A percentile compares a stretch with the other conserved stretches of the same genome.
These are phyloP conservation scores for Calophaca sinica DNA, from an alignment of 306 rosid species.

Conservation along the genomic window DNA sequence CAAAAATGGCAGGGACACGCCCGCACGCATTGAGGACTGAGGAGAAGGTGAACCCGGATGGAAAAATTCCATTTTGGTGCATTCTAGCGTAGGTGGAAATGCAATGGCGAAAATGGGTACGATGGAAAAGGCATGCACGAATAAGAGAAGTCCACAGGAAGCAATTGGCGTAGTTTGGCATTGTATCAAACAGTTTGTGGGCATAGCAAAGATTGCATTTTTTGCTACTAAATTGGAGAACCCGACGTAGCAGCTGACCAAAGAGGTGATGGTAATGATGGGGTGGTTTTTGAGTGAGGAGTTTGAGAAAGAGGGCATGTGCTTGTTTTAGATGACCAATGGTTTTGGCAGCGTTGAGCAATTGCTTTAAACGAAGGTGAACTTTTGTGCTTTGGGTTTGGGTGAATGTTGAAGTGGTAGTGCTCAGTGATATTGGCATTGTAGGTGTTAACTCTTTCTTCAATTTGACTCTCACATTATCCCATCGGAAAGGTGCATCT, in stretches of 20 bases:
- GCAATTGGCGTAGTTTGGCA: constrained; percentile 50
- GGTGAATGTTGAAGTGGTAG: constrained; percentile 11
- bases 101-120: constrained; percentile 46
- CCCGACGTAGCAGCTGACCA: constrained; percentile 48
- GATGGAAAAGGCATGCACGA: constrained; percentile 51
- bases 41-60: constrained; percentile 72
- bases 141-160: constrained; percentile 75
- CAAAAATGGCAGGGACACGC: constrained; percentile 47
- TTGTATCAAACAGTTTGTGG: constrained; percentile 63
- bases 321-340: constrained; percentile 57
- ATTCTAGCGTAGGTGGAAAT: constrained; percentile 61
- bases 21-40: constrained; percentile 73
- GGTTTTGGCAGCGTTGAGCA: constrained; percentile 46
- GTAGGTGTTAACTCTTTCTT: constrained; percentile 78
- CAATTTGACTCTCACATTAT: constrained; percentile 94
- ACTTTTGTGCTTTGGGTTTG: constrained; percentile 21
- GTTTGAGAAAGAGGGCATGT: constrained; percentile 62
- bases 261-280: constrained; percentile 42
- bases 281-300: constrained; percentile 39
- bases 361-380: constrained; percentile 24
- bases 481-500: constrained; percentile 94
- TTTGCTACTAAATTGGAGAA: constrained; percentile 39
- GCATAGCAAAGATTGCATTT: constrained; percentile 58
- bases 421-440: not conserved
- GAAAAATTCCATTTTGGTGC: constrained; percentile 60